Evolutionary conservation across 2,329 filamentous ascomycete species (phyloP).

Genomic region (Fusarium sp.): DNA sequence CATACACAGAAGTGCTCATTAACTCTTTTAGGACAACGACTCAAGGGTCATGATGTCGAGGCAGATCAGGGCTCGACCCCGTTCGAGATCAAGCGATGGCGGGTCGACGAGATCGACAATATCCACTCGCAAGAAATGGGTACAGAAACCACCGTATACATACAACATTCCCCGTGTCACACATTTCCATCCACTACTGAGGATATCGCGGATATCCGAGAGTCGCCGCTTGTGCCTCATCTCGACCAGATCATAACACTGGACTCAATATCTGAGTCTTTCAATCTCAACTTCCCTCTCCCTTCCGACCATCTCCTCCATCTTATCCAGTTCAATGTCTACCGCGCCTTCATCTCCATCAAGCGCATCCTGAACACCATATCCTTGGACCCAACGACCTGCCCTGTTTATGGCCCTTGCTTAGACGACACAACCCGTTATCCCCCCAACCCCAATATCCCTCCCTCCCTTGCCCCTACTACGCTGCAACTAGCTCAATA

Average conservation of each 20-base stretch:
- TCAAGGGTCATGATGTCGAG: background rate
- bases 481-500: background rate
- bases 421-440: background rate
- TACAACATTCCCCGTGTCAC: rapidly evolving
- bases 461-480: background rate
- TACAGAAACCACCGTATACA: rapidly evolving
- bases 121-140: rapidly evolving
- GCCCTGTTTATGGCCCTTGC: background rate
- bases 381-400: background rate
- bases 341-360: conserved; percentile 1
- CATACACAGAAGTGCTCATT: background rate
- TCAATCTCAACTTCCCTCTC: background rate
- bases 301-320: background rate
- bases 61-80: rapidly evolving
- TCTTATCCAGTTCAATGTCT: conserved; percentile 3
- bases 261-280: rapidly evolving
- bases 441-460: background rate
- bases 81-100: background rate
- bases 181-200: rapidly evolving
- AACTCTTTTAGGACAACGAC: background rate
- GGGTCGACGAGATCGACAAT: background rate
- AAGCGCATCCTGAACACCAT: background rate
- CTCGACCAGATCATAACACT: background rate
- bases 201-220: rapidly evolving
- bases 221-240: rapidly evolving